Conservation (phyloP, 192 early-diverging fungal genomes). For the Backusella parvicylindrica region DNA sequence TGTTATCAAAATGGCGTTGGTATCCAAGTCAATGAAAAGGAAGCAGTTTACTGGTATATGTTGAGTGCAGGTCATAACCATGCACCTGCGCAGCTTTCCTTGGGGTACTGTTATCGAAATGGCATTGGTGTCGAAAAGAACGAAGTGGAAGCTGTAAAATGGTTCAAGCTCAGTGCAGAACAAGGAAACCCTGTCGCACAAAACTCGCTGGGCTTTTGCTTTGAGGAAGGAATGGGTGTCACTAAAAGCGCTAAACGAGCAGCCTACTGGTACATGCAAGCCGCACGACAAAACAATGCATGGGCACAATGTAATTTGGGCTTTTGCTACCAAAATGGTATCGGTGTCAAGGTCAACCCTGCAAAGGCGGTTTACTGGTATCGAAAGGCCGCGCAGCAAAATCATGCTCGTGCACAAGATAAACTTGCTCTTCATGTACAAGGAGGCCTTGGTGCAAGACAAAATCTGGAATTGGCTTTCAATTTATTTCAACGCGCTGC, state of each 20-base stretch:
- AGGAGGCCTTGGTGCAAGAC: slow-evolving; percentile 72
- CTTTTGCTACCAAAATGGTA: slow-evolving; percentile 3
- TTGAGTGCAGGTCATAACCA: slow-evolving; percentile 51
- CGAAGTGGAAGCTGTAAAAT: slow-evolving; percentile 45
- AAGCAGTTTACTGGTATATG: slow-evolving; percentile 58
- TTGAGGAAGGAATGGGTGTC: slow-evolving; percentile 76
- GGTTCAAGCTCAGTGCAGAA: slow-evolving; percentile 46
- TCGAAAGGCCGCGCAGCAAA: slow-evolving; percentile 59
- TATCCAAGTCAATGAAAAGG: slow-evolving; percentile 40
- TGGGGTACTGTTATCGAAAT: slow-evolving; percentile 87
- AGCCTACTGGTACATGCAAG: slow-evolving; percentile 62
- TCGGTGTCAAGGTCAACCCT: slow-evolving; percentile 31
- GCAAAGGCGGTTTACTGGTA: slow-evolving; percentile 65
- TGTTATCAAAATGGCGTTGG: slow-evolving; percentile 61
- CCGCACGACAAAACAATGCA: slow-evolving; percentile 53
- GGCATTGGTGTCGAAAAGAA: slow-evolving; percentile 71
- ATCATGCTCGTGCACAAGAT: slow-evolving; percentile 60
- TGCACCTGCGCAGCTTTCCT: slow-evolving; percentile 54
- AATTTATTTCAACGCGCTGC: slow-evolving; percentile 64
- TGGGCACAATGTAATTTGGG: slow-evolving; percentile 43
- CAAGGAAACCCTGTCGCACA: slow-evolving; percentile 53
- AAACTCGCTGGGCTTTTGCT: slow-evolving; percentile 71
- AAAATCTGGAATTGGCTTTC: slow-evolving; percentile 46
- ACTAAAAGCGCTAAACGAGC: slow-evolving; percentile 58
- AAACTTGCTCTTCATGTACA: slow-evolving; percentile 82